Conservation (phyloP, 1,284 basidiomycete genomes). For the Tylopilus orsonianus region DNA sequence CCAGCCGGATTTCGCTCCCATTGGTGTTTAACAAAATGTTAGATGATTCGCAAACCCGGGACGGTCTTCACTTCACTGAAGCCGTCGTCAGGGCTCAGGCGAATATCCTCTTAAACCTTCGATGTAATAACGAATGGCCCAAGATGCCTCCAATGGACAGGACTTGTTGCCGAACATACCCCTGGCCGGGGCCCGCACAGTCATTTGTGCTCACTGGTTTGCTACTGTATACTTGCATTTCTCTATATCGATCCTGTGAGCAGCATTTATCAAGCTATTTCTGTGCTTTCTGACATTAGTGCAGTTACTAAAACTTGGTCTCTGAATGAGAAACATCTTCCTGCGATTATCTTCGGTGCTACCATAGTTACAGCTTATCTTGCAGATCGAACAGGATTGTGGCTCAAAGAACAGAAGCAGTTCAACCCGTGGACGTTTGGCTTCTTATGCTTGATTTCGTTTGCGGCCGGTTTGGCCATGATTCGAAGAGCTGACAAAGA, state of each 20-base stretch:
- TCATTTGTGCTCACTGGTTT: conserved; percentile 50
- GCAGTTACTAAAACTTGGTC: conserved; percentile 30
- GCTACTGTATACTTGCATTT: conserved; percentile 15
- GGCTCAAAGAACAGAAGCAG: conserved; percentile 86
- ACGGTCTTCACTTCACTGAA: conserved; percentile 81
- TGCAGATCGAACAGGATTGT: conserved; percentile 80
- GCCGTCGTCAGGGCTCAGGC: conserved; percentile 69
- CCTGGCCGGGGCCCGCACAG: conserved; percentile 64
- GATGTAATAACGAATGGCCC: conserved; percentile 76
- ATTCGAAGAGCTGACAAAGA: conserved; percentile 76
- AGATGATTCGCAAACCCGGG: conserved; percentile 69
- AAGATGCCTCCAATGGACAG: conserved; percentile 73
- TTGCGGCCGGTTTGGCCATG: conserved; percentile 63
- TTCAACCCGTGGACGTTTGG: conserved; percentile 71
- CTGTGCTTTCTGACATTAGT: conserved; percentile 11
- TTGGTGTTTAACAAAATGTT: conserved; percentile 79
- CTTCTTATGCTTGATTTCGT: conserved; percentile 51
- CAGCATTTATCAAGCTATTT: not conserved
- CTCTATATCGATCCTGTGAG: conserved; percentile 25
- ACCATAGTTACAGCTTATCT: conserved; percentile 68
- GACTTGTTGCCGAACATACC: conserved; percentile 82
- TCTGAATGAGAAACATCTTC: conserved; percentile 34
- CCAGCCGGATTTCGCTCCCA: conserved; percentile 59
- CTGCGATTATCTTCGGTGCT: conserved; percentile 63
- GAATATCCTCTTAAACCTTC: conserved; percentile 75